Percentiles rank a stretch among this genome's conserved stretches.
phyloP scores from a whole-genome alignment of 2,329 filamentous ascomycete genomes.

The Fusarium zealandicum region DNA sequence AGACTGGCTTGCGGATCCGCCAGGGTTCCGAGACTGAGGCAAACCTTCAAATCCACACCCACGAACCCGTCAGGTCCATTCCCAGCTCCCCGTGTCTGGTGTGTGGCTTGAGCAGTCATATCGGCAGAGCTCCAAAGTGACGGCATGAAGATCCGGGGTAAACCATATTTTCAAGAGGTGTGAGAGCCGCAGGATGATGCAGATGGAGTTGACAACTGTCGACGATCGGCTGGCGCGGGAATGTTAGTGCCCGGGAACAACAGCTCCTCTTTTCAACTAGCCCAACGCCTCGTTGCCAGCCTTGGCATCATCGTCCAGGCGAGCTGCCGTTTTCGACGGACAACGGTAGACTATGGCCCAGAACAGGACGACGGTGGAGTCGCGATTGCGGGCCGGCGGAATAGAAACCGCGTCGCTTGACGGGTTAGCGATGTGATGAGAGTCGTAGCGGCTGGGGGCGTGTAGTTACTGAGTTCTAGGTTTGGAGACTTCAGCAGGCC shows the following conservation, averaged over 20 bases:
- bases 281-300: constrained; percentile 9
- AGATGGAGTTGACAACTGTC: neutral
- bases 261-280: neutral
- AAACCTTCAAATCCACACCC: constrained; percentile 4
- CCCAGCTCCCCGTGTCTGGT: neutral
- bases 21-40: constrained; percentile 1
- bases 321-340: constrained; percentile 7
- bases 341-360: constrained; percentile 9
- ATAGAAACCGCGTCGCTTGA: neutral
- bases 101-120: neutral
- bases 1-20: neutral
- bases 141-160: constrained; percentile 9
- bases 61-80: neutral
- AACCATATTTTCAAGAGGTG: neutral
- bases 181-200: constrained; percentile 1
- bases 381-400: constrained; percentile 4
- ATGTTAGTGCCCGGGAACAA: constrained; percentile 5
- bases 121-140: neutral
- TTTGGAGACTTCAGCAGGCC: too few relatives aligned
- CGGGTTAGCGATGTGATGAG: neutral
- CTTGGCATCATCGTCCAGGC: neutral
- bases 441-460: neutral
- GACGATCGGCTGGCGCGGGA: constrained; percentile 13
- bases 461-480: too few relatives aligned
- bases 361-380: constrained; percentile 9